Conservation (phyloP, 176 grass and related monocot species). For the Olyra latifolia region DNA sequence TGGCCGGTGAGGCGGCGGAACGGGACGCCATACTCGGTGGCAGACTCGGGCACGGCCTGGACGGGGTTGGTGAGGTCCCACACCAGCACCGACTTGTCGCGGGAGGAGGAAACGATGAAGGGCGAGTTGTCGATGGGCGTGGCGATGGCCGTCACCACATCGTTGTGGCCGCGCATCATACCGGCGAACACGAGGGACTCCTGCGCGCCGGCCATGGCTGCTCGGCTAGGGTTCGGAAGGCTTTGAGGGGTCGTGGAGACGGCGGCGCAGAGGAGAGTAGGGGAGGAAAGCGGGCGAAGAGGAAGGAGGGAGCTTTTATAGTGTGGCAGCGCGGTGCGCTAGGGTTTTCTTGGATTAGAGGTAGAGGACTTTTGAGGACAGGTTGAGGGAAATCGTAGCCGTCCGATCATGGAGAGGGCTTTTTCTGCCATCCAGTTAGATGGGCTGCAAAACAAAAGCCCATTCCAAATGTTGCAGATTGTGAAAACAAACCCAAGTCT, state of each 20-base stretch:
- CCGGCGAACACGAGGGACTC: slow-evolving; percentile 74
- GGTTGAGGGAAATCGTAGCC: slow-evolving; percentile 19
- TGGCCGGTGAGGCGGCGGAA: slow-evolving; percentile 89
- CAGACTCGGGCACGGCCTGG: slow-evolving; percentile 13
- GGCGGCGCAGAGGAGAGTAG: slow-evolving; percentile 20
- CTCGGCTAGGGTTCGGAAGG: slow-evolving; percentile 6
- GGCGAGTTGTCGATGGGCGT: slow-evolving; percentile 76
- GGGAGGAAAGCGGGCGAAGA: background rate
- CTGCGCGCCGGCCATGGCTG: slow-evolving; percentile 54
- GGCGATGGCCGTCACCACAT: slow-evolving; percentile 76
- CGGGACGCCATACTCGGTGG: slow-evolving; percentile 61
- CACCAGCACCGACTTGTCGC: slow-evolving; percentile 91
- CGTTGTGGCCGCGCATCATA: slow-evolving; percentile 76
- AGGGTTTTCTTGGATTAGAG: slow-evolving; percentile 39
- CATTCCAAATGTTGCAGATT: background rate
- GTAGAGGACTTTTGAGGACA: background rate
- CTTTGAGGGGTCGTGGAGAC: background rate
- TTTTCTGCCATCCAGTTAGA: background rate
- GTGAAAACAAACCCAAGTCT: background rate
- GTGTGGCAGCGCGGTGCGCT: background rate
- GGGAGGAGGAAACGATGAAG: slow-evolving; percentile 86
- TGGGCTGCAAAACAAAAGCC: background rate
- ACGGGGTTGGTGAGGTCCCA: slow-evolving; percentile 76
- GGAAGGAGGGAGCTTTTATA: background rate
- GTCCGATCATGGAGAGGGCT: background rate